A percentile compares a stretch with the other conserved stretches of the same genome.
phyloP scores from a whole-genome alignment of 805 yeast species.

The Ogataea pignaliae region DNA sequence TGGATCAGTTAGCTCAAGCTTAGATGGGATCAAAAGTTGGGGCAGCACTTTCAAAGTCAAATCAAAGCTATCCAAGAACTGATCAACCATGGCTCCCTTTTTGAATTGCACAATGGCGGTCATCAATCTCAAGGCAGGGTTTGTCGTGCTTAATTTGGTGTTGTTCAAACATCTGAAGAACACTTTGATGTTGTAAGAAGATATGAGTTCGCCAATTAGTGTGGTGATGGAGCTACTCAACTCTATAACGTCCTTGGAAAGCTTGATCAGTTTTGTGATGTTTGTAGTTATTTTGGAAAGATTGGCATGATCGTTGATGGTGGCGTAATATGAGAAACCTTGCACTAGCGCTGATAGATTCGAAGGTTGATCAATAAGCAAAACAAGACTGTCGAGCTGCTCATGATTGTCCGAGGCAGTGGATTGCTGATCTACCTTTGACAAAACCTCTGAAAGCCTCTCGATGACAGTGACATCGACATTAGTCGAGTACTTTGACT shows the following conservation, averaged over 20 bases:
- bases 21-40: constrained; percentile 52
- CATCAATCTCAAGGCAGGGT: constrained; percentile 58
- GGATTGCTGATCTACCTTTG: constrained; percentile 12
- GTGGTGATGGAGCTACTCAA: constrained; percentile 28
- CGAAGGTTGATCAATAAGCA: constrained; percentile 28
- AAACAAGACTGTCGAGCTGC: constrained; percentile 15
- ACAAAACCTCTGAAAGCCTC: constrained; percentile 14
- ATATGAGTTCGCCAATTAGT: constrained; percentile 46
- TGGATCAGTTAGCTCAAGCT: constrained; percentile 39
- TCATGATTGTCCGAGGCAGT: constrained; percentile 21
- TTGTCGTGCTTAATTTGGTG: constrained; percentile 52
- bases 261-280: constrained; percentile 34
- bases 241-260: constrained; percentile 15
- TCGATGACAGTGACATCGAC: constrained; percentile 11
- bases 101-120: constrained; percentile 45
- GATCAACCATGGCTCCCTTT: constrained; percentile 48
- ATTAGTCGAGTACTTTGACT: constrained; percentile 19
- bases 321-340: constrained; percentile 39
- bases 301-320: constrained; percentile 47
- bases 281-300: constrained; percentile 41
- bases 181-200: constrained; percentile 54
- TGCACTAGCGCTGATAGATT: constrained; percentile 33
- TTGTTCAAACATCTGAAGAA: constrained; percentile 65
- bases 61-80: constrained; percentile 64
- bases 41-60: constrained; percentile 57